Evolutionary conservation across 2,329 filamentous ascomycete genomes (phyloP).

Genomic region (Tothia fuscella): DNA sequence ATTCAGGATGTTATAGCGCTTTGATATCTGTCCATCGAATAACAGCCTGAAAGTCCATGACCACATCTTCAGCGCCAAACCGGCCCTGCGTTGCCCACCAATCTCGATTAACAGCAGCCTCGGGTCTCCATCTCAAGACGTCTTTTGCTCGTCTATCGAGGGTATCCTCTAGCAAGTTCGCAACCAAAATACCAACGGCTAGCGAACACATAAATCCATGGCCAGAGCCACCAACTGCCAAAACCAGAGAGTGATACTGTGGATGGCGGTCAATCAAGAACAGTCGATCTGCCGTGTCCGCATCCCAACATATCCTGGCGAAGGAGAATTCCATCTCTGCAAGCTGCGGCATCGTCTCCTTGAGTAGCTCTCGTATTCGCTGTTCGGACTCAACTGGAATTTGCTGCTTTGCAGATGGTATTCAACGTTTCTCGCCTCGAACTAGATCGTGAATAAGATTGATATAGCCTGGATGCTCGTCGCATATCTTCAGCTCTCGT

Average conservation of each 20-base stretch:
- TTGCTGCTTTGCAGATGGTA: conserved; percentile 34
- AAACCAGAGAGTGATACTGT: conserved; percentile 28
- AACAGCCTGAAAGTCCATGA: conserved; percentile 36
- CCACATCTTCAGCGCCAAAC: conserved; percentile 34
- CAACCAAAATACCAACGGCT: conserved; percentile 38
- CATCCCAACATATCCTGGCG: conserved; percentile 45
- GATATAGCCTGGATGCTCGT: conserved; percentile 46
- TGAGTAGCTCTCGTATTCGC: conserved; percentile 36
- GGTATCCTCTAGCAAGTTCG: conserved; percentile 34
- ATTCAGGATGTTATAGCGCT: too few relatives aligned
- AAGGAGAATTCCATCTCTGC: conserved; percentile 36
- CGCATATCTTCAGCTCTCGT: conserved; percentile 38
- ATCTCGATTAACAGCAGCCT: conserved; percentile 34
- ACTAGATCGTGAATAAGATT: conserved; percentile 28
- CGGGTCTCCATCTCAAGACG: conserved; percentile 40
- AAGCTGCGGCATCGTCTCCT: conserved; percentile 42
- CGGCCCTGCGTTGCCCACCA: conserved; percentile 38
- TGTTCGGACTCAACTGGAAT: conserved; percentile 36
- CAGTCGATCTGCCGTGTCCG: conserved; percentile 42
- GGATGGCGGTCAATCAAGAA: conserved; percentile 43
- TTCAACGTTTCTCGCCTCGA: conserved; percentile 21
- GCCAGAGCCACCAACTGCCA: conserved; percentile 41
- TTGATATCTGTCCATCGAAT: conserved; percentile 21
- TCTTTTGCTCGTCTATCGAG: conserved; percentile 31
- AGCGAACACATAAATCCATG: conserved; percentile 44